Percentiles rank a stretch among this genome's conserved stretches.
phyloP scores from a whole-genome alignment of 2,329 filamentous ascomycete species.

The Chaetomium strumarium region DNA sequence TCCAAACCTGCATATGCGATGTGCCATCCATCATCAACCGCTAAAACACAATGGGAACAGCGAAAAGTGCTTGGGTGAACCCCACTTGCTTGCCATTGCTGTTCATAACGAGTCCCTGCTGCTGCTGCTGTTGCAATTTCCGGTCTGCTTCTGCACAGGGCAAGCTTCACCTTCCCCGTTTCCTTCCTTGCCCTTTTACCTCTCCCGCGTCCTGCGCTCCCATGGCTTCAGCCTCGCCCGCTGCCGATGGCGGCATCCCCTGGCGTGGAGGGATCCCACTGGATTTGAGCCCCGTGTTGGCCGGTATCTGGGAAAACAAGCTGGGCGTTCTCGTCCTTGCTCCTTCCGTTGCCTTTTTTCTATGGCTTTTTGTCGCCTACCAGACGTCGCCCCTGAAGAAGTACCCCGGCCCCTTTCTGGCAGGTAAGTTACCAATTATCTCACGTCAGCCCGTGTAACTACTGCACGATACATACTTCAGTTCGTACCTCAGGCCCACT shows the following conservation, averaged over 20 bases:
- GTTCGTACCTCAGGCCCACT: too few relatives aligned
- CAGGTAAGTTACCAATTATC: constrained; percentile 8
- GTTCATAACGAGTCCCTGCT: constrained; percentile 3
- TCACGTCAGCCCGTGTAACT: neutral
- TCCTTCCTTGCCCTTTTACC: neutral
- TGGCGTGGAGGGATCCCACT: neutral
- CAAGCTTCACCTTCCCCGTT: neutral
- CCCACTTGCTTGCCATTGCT: neutral
- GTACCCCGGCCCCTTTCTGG: constrained; percentile 30
- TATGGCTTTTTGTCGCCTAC: constrained; percentile 21
- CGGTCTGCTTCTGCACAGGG: neutral
- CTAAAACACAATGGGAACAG: constrained; percentile 2
- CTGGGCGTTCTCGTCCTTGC: constrained; percentile 9
- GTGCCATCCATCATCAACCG: neutral
- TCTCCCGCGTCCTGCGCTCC: neutral
- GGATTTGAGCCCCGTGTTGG: constrained; percentile 2
- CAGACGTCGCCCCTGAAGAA: constrained; percentile 29
- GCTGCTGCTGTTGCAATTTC: neutral
- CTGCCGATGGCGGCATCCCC: constrained; percentile 3
- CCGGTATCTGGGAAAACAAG: constrained; percentile 7
- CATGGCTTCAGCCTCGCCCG: constrained; percentile 13
- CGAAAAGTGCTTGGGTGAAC: neutral
- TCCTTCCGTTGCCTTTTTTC: constrained; percentile 15
- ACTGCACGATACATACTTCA: too few relatives aligned
- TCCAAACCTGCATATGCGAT: constrained; percentile 1